phyloP scores from a whole-genome alignment of 106 monocot genomes.

The Dendrobium huoshanense region DNA sequence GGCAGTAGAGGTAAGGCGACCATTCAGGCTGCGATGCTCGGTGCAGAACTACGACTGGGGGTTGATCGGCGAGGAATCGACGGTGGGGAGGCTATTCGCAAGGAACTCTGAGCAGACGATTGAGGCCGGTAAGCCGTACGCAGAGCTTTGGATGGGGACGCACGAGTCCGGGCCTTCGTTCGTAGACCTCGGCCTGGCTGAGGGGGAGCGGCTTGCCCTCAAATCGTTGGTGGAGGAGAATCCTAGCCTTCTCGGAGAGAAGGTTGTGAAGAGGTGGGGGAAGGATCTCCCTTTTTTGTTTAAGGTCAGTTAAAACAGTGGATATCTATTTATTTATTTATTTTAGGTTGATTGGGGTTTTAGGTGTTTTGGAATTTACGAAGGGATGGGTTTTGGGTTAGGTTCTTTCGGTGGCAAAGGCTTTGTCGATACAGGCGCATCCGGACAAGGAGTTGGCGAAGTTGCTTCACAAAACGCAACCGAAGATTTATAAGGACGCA shows the following conservation, averaged over 20 bases:
- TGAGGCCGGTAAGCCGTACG: constrained; percentile 46
- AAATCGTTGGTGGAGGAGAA: constrained; percentile 67
- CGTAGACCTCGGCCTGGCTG: constrained; percentile 9
- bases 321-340: not conserved
- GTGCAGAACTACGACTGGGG: constrained; percentile 97
- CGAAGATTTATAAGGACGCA: constrained; percentile 69
- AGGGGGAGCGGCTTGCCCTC: constrained; percentile 17
- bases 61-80: constrained; percentile 38
- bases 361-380: not conserved
- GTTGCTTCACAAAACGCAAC: constrained; percentile 50
- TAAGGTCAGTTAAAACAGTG: constrained; percentile 38
- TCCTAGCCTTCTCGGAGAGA: constrained; percentile 46
- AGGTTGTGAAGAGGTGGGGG: constrained; percentile 56
- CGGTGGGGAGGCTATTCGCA: constrained; percentile 51
- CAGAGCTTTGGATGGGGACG: constrained; percentile 98
- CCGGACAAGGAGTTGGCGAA: constrained; percentile 78
- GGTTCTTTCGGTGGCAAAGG: constrained; percentile 87
- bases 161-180: constrained; percentile 73
- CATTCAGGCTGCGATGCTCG: constrained; percentile 50
- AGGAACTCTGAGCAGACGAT: constrained; percentile 32
- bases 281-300: constrained; percentile 82
- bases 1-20: not conserved
- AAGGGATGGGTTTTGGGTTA: constrained; percentile 10
- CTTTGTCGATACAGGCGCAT: constrained; percentile 90
- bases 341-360: not conserved